A percentile compares a stretch with the other conserved stretches of the same genome.
These are phyloP conservation scores for Colletotrichum somersetense DNA, from an alignment of 2,329 filamentous ascomycete species.

Conservation along the genomic window DNA sequence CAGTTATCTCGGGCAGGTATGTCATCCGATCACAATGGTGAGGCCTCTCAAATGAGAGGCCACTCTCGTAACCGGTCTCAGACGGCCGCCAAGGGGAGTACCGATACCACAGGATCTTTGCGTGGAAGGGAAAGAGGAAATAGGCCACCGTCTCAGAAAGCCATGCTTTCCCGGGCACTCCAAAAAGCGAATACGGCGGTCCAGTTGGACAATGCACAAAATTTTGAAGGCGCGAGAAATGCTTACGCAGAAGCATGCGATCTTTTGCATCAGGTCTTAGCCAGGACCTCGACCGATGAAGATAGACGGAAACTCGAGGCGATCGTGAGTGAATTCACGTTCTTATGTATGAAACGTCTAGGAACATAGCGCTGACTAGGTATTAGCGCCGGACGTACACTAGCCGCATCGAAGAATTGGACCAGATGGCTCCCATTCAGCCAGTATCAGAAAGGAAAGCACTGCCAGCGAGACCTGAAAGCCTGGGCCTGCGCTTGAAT, in stretches of 20 bases:
- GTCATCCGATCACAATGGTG: conserved; percentile 52
- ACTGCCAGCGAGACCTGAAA: conserved; percentile 78
- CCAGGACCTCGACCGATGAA: conserved; percentile 84
- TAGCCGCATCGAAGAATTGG: conserved; percentile 87
- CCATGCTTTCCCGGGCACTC: conserved; percentile 94
- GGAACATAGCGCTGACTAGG: conserved; percentile 12
- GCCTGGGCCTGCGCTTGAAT: conserved; percentile 62
- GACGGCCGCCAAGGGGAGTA: conserved; percentile 56
- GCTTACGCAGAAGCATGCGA: conserved; percentile 93
- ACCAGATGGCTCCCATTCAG: conserved; percentile 73
- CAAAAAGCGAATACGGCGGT: conserved; percentile 97
- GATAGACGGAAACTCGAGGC: conserved; percentile 92
- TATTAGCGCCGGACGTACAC: conserved; percentile 87
- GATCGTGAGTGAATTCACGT: conserved; percentile 75
- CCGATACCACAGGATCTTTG: conserved; percentile 55
- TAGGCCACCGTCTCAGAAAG: conserved; percentile 82
- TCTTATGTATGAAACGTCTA: not conserved
- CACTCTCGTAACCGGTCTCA: conserved; percentile 63
- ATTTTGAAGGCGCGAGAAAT: conserved; percentile 90
- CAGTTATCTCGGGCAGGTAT: conserved; percentile 21
- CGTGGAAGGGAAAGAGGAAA: conserved; percentile 51
- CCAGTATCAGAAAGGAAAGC: conserved; percentile 73
- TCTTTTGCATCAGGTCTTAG: conserved; percentile 88
- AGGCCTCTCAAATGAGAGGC: conserved; percentile 46
- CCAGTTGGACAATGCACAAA: conserved; percentile 94